Percentiles rank a stretch among this genome's conserved stretches.
Evolutionary conservation across 352 stramenopile species (phyloP).

Genomic region (Phytophthora palmivora): DNA sequence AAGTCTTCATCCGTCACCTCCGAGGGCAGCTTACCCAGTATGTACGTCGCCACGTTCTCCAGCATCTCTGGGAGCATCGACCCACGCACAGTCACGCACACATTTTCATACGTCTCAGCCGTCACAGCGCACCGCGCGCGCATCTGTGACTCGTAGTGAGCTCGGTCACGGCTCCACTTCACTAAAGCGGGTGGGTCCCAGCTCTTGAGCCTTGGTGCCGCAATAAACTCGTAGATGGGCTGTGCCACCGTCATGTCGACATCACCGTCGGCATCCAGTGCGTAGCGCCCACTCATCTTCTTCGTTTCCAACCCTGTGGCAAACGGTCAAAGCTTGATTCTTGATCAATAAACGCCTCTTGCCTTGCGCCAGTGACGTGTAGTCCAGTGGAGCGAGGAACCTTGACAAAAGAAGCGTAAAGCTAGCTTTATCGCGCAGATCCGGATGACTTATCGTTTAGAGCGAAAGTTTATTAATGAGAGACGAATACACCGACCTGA

Average conservation of each 20-base stretch:
- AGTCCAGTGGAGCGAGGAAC: constrained; percentile 1
- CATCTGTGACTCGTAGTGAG: constrained; percentile 18
- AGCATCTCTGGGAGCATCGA: constrained; percentile 14
- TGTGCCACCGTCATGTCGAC: constrained; percentile 26
- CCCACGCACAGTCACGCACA: constrained; percentile 11
- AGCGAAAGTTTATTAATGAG: too few relatives aligned
- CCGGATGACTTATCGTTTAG: too few relatives aligned
- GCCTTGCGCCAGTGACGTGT: background rate
- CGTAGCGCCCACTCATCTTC: constrained; percentile 2
- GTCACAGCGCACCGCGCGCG: constrained; percentile 13
- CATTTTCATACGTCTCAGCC: constrained; percentile 12
- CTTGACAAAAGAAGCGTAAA: constrained; percentile 18
- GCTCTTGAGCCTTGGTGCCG: constrained; percentile 8
- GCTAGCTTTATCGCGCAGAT: constrained; percentile 9
- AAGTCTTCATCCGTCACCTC: constrained; percentile 21
- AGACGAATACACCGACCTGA: too few relatives aligned
- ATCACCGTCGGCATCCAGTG: constrained; percentile 16
- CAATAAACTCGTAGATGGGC: constrained; percentile 31
- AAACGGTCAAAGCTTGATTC: background rate
- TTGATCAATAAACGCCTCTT: constrained; percentile 10
- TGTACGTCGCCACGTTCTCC: constrained; percentile 10
- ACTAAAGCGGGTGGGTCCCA: constrained; percentile 23
- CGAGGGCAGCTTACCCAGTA: constrained; percentile 1
- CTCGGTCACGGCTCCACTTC: constrained; percentile 10
- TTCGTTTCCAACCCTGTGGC: background rate